Evolutionary conservation across 345 rosid genomes (phyloP).

Genomic region (Brassica incana): DNA sequence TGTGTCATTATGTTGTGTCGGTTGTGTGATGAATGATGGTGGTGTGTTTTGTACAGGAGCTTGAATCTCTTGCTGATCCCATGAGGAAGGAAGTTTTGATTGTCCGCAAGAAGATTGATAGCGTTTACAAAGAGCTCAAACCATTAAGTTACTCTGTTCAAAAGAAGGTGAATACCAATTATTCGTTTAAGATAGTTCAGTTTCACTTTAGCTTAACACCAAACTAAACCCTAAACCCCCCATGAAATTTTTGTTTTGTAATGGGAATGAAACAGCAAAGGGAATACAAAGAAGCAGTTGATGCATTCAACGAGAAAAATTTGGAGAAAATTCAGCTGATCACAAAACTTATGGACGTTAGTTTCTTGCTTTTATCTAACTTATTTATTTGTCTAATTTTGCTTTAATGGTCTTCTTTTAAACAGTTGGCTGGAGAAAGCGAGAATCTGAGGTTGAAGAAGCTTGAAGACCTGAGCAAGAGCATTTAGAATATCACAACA

Average conservation of each 20-base stretch:
- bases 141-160: constrained; percentile 76
- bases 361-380: constrained; percentile 1
- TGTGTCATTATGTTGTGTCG: neutral
- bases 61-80: constrained; percentile 76
- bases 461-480: constrained; percentile 80
- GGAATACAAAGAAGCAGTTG: constrained; percentile 75
- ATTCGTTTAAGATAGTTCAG: neutral
- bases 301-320: constrained; percentile 71
- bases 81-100: constrained; percentile 79
- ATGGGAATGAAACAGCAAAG: constrained; percentile 49
- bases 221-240: neutral
- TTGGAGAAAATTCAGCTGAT: constrained; percentile 72
- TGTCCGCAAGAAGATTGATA: constrained; percentile 79
- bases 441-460: constrained; percentile 77
- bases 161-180: constrained; percentile 59
- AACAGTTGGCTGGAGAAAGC: constrained; percentile 70
- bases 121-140: constrained; percentile 78
- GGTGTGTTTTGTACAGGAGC: constrained; percentile 56
- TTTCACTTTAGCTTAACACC: neutral
- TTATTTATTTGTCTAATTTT: neutral
- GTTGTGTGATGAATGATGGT: constrained; percentile 8
- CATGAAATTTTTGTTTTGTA: neutral
- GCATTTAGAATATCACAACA: constrained; percentile 16
- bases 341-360: constrained; percentile 71
- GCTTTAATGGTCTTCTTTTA: neutral